Conservation (phyloP, 768 basidiomycete genomes). For the Tylopilus vinaceipallidus region DNA sequence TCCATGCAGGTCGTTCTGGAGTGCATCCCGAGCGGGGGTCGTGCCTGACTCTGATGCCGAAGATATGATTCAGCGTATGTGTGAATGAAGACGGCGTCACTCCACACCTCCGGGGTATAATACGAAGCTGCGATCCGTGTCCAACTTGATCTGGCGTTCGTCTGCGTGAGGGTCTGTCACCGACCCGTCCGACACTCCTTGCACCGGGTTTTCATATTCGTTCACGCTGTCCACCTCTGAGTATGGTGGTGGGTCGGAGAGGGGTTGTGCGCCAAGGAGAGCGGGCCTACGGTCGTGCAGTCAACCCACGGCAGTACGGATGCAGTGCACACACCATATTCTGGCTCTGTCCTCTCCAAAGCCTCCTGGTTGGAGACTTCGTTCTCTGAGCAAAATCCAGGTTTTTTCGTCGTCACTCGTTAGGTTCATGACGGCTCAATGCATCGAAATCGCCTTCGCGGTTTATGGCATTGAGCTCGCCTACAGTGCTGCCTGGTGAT, state of each 20-base stretch:
- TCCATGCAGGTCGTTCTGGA: constrained; percentile 65
- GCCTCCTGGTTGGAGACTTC: constrained; percentile 58
- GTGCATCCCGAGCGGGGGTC: constrained; percentile 38
- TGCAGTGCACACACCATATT: constrained; percentile 49
- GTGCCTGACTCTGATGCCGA: constrained; percentile 17
- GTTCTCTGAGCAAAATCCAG: constrained; percentile 46
- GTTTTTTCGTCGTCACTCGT: constrained; percentile 30
- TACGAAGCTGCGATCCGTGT: constrained; percentile 92
- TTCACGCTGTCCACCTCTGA: constrained; percentile 20
- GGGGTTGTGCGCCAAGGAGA: constrained; percentile 38
- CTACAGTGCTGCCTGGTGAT: neutral
- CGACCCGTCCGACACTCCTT: neutral
- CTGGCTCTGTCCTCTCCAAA: constrained; percentile 54
- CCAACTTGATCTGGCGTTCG: constrained; percentile 83
- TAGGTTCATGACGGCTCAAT: constrained; percentile 20
- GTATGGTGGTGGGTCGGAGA: constrained; percentile 33
- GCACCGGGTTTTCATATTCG: constrained; percentile 2
- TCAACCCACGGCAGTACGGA: constrained; percentile 18
- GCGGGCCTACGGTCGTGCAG: constrained; percentile 21
- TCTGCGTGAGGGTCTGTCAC: constrained; percentile 53
- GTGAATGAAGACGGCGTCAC: constrained; percentile 11
- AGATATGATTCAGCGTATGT: constrained; percentile 5
- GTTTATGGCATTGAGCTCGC: neutral
- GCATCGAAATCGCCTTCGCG: constrained; percentile 4
- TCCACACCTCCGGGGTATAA: constrained; percentile 82